Percentiles rank a stretch among this genome's conserved stretches.
Evolutionary conservation across 306 rosid species (phyloP).

Genomic region (Begonia loranthoides): DNA sequence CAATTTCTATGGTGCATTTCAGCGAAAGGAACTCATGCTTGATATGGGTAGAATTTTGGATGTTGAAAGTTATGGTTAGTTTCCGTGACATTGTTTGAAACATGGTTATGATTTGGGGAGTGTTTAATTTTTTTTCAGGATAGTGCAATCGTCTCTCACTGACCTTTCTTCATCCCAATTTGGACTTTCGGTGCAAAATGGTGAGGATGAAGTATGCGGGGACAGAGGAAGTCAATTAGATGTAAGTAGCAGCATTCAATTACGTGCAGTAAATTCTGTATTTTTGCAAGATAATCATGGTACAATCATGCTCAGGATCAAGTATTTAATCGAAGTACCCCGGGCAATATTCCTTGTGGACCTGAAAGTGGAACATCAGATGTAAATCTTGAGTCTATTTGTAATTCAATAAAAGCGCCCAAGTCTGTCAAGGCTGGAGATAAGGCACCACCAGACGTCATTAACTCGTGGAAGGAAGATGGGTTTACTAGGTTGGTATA

Average conservation of each 20-base stretch:
- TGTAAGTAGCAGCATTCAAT: slow-evolving; percentile 26
- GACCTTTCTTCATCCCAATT: slow-evolving; percentile 35
- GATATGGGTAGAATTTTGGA: too few relatives aligned
- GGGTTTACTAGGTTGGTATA: slow-evolving; percentile 69
- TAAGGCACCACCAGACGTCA: slow-evolving; percentile 45
- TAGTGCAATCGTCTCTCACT: slow-evolving; percentile 43
- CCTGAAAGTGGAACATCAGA: slow-evolving; percentile 28
- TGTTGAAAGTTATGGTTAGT: not conserved
- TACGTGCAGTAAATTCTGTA: slow-evolving; percentile 1
- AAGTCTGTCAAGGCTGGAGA: slow-evolving; percentile 67
- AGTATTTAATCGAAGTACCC: slow-evolving; percentile 15
- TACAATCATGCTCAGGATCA: slow-evolving; percentile 32
- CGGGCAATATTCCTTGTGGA: slow-evolving; percentile 29
- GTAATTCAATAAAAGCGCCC: slow-evolving; percentile 24
- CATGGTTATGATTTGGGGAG: not conserved
- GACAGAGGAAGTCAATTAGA: slow-evolving; percentile 26
- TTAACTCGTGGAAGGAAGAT: slow-evolving; percentile 69
- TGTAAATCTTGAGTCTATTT: slow-evolving; percentile 18
- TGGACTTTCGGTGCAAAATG: slow-evolving; percentile 22
- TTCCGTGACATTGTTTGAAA: not conserved
- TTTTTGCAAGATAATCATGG: slow-evolving; percentile 5
- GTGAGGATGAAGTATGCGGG: slow-evolving; percentile 16
- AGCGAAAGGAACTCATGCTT: too few relatives aligned
- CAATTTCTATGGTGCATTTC: too few relatives aligned
- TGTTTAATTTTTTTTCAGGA: slow-evolving; percentile 26